Evolutionary conservation across 192 early-diverging fungal species (phyloP).

Genomic region (Coemansia sp.): DNA sequence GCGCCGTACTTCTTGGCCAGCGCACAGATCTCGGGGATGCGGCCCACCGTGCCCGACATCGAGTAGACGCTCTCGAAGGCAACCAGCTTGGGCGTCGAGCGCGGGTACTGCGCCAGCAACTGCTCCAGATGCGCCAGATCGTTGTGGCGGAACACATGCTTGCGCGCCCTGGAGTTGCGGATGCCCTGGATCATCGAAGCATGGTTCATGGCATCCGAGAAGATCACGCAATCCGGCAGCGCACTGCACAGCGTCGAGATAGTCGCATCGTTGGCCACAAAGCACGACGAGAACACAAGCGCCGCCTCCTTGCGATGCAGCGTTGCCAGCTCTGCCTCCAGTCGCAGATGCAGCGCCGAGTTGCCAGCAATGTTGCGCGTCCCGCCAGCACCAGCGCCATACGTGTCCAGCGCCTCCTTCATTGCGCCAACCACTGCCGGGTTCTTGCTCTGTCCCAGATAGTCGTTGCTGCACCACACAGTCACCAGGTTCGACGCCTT

Average conservation of each 20-base stretch:
- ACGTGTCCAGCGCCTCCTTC: conserved; percentile 92
- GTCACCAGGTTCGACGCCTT: conserved; percentile 84
- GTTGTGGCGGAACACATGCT: conserved; percentile 93
- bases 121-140: conserved; percentile 86
- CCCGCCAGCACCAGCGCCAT: conserved; percentile 98
- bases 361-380: conserved; percentile 99
- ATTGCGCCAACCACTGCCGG: conserved; percentile 82
- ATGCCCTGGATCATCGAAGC: conserved; percentile 99
- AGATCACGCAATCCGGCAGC: conserved; percentile 90
- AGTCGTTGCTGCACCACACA: conserved; percentile 99
- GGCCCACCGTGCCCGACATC: conserved; percentile 94
- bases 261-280: conserved; percentile 97
- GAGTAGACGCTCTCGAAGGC: conserved; percentile 98
- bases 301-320: conserved; percentile 91
- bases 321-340: conserved; percentile 88
- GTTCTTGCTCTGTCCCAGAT: conserved; percentile 94
- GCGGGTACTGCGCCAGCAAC: conserved; percentile 76
- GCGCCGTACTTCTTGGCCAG: conserved; percentile 94
- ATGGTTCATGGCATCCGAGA: conserved; percentile 93
- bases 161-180: conserved; percentile 81
- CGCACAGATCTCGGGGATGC: conserved; percentile 84
- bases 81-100: conserved; percentile 88
- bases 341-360: conserved; percentile 87
- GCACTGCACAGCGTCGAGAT: conserved; percentile 84
- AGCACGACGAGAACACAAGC: conserved; percentile 95